Evolutionary conservation across 169 alveolate species (phyloP).

Genomic region (Cryptosporidium muris): DNA sequence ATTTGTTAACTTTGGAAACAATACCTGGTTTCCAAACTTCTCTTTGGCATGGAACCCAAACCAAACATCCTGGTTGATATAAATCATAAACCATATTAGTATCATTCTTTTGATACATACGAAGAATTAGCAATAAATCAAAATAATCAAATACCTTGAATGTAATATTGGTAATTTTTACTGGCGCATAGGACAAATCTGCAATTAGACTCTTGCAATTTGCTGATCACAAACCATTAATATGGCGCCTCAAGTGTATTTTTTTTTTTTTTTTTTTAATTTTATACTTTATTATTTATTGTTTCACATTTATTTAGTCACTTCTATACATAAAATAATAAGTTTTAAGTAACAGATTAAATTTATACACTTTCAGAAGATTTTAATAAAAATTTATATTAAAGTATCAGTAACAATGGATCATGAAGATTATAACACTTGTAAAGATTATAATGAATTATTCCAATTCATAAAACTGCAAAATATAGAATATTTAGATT

Average conservation of each 20-base stretch:
- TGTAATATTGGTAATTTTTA: no score
- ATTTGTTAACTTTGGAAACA: conserved; percentile 30
- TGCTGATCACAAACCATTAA: no score
- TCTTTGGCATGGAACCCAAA: conserved; percentile 67
- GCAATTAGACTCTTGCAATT: no score
- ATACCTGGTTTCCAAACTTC: conserved; percentile 71
- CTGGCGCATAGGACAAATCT: no score
- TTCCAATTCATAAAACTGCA: conserved; percentile 16
- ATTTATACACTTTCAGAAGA: no score
- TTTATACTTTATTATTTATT: neutral
- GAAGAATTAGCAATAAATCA: no score
- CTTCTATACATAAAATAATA: no score
- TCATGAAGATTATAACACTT: neutral
- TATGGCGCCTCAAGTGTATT: no score
- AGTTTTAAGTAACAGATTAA: no score
- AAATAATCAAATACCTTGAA: no score
- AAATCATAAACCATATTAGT: neutral
- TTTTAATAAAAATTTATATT: no score
- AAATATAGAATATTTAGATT: conserved; percentile 46
- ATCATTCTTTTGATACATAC: no score
- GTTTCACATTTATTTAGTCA: neutral
- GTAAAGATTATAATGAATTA: conserved; percentile 26
- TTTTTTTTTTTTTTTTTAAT: neutral
- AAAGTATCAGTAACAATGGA: neutral
- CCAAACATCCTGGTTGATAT: conserved; percentile 46